Evolutionary conservation across 1,284 basidiomycete genomes (phyloP), one percentile per base, ranked within the genome.

Genomic region (Heterobasidion irregulare): DNA sequence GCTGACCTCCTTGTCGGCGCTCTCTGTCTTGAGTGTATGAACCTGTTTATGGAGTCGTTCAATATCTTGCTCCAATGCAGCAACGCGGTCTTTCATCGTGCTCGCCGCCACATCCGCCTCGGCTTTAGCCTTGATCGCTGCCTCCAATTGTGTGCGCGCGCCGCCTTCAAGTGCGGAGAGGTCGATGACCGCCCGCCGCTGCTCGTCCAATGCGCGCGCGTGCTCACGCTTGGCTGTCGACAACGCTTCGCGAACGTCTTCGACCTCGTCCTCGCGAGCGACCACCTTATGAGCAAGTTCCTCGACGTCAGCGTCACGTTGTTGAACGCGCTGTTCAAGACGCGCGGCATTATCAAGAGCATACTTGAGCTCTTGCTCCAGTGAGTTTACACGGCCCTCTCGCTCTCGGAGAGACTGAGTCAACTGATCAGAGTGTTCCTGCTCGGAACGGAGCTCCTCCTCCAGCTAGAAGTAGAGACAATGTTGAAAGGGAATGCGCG

Each of bases 1-100:
- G 61, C 83, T 84, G 46, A 94, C 78, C 58, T 94, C 92, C 72
- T 87, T 89, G 60, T 84, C 82, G 8, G 92, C 86, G 61, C 89
- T 93, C 65, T 90, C 85, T 57, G 86, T 79, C 66, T 91, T 83
- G 54, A 95, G 68, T 33, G 79, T 76, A 48, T 86, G 83, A 9
- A 92, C 75, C 59, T 89, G 83, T 52, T 73, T 70, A 55, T 84
- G 77, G 50, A 93, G 68, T 44, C 75, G 72, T 54, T 83, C 80
- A 8, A 87, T 69, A 64, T 92, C 87, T 12, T 81, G 79, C 55
- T 79, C 76, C 54, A 89, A 69, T 12, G 71, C 69, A 16, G 64
- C 66, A 6, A 83, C 68, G 38, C 79, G 72, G 52, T 83, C 80
- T 50, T 72, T 72, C 50, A 75, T 69, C 18, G 72, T 70, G 53